Evolutionary conservation across 2,329 filamentous ascomycete species (phyloP).

Genomic region (Microsporum canis): DNA sequence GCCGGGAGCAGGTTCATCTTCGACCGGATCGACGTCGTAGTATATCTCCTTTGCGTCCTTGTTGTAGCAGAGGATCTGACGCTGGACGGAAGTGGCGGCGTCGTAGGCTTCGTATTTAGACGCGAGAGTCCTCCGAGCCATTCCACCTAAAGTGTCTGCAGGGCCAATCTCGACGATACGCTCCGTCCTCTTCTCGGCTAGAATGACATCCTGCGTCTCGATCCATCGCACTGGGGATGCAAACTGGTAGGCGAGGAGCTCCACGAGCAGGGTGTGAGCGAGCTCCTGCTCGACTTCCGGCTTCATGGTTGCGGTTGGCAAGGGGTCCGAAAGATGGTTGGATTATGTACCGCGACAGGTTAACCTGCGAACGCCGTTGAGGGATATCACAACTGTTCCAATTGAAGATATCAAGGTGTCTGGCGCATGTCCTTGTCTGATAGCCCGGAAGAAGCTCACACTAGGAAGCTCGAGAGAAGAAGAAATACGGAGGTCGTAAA

Average conservation of each 20-base stretch:
- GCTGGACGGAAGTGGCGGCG: slow-evolving; percentile 87
- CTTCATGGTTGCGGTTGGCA: slow-evolving; percentile 55
- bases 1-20: slow-evolving; percentile 65
- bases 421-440: background rate
- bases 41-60: slow-evolving; percentile 99
- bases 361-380: background rate
- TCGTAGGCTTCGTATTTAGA: slow-evolving; percentile 99
- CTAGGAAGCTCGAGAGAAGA: background rate
- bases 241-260: slow-evolving; percentile 98
- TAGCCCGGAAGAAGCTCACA: background rate
- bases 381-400: background rate
- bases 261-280: slow-evolving; percentile 92
- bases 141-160: slow-evolving; percentile 89
- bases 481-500: background rate
- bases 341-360: background rate
- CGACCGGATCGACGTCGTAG: slow-evolving; percentile 91
- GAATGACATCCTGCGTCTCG: slow-evolving; percentile 98
- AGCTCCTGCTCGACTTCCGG: slow-evolving; percentile 99
- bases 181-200: slow-evolving; percentile 90
- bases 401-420: background rate
- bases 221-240: slow-evolving; percentile 99
- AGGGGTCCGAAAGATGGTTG: background rate
- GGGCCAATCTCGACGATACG: slow-evolving; percentile 96
- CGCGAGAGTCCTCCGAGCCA: slow-evolving; percentile 90
- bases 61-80: slow-evolving; percentile 98